Evolutionary conservation across 257 asterid genomes (phyloP).

Genomic region (Prunella vulgaris): DNA sequence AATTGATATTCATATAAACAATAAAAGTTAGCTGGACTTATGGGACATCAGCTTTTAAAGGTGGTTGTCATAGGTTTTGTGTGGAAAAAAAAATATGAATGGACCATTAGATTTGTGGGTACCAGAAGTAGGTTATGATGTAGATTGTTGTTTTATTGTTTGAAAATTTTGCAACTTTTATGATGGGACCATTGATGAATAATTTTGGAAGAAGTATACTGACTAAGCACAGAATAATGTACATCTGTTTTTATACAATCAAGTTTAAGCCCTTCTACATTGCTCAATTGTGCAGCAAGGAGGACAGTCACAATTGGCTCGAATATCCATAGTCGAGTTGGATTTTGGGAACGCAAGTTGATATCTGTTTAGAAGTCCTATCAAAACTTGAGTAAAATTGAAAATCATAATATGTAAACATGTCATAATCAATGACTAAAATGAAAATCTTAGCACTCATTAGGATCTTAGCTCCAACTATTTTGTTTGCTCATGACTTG

Average conservation of each 20-base stretch:
- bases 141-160: not conserved
- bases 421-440: not conserved
- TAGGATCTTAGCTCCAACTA: not conserved
- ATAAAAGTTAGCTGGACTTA: not conserved
- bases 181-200: not conserved
- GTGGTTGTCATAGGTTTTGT: not conserved
- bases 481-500: not conserved
- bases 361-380: not conserved
- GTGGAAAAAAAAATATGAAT: not conserved
- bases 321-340: too few species aligned
- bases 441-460: not conserved
- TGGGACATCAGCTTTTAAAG: not conserved
- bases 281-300: not conserved
- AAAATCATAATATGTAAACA: not conserved
- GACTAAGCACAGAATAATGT: not conserved
- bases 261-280: not conserved
- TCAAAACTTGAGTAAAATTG: not conserved
- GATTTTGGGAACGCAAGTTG: not conserved
- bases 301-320: too few species aligned
- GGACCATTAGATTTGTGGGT: not conserved
- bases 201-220: not conserved
- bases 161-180: not conserved
- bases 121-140: constrained; percentile 10
- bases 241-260: not conserved
- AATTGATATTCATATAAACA: not conserved